Conservation (phyloP, 2,329 filamentous ascomycete genomes). For the Juglanconis sp. region DNA sequence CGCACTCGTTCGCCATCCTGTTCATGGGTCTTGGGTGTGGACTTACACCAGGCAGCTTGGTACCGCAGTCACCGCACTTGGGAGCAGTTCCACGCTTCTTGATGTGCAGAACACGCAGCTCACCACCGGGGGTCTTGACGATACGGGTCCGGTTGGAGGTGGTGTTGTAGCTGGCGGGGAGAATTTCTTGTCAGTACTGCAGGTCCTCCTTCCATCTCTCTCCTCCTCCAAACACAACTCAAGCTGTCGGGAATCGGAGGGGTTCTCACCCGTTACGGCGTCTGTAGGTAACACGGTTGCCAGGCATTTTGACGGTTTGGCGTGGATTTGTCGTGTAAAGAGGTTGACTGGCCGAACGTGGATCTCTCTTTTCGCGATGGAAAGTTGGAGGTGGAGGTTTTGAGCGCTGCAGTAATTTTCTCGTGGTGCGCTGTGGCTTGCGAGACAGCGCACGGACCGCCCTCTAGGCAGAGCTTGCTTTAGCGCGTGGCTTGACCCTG, state of each 20-base stretch:
- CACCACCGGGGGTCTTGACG: constrained; percentile 93
- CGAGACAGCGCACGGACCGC: background rate
- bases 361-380: constrained; percentile 14
- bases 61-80: constrained; percentile 99
- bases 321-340: constrained; percentile 16
- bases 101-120: constrained; percentile 95
- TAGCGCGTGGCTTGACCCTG: background rate
- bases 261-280: constrained; percentile 74
- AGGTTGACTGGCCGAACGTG: constrained; percentile 18
- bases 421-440: constrained; percentile 5
- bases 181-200: constrained; percentile 21
- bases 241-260: constrained; percentile 17
- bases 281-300: constrained; percentile 65
- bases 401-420: constrained; percentile 5
- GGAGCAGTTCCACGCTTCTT: constrained; percentile 98
- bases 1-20: constrained; percentile 1
- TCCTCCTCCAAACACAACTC: background rate
- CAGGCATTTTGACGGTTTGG: constrained; percentile 53
- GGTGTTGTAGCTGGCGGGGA: constrained; percentile 84
- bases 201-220: background rate
- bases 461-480: background rate
- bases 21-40: constrained; percentile 21
- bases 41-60: constrained; percentile 97
- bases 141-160: constrained; percentile 94
- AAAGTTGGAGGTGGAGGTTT: constrained; percentile 2